Percentiles rank a stretch among this genome's conserved stretches.
Conservation (phyloP, 768 basidiomycete species). For the Russula brevipes region DNA sequence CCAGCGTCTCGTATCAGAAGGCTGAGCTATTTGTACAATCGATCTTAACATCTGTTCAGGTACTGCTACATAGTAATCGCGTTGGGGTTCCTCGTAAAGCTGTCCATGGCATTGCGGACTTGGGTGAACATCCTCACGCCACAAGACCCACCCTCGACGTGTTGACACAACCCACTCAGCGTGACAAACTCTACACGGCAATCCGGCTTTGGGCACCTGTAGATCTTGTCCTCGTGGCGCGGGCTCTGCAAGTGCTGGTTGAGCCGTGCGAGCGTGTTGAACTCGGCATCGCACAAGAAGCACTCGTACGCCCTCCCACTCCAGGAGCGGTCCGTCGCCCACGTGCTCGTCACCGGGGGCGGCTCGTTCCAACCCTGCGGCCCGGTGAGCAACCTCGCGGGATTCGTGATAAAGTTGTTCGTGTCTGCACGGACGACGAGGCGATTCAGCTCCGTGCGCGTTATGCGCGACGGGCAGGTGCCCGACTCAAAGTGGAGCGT, state of each 20-base stretch:
- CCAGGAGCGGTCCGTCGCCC: constrained; percentile 39
- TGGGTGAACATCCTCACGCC: constrained; percentile 13
- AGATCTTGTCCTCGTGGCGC: constrained; percentile 12
- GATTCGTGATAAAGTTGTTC: constrained; percentile 11
- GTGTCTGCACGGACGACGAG: constrained; percentile 5
- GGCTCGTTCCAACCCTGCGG: background rate
- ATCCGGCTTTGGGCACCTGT: constrained; percentile 12
- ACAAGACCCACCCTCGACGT: constrained; percentile 14
- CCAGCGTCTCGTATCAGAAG: too few relatives aligned
- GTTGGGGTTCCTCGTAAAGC: constrained; percentile 7
- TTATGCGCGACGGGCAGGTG: constrained; percentile 46
- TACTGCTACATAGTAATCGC: background rate
- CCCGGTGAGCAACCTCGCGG: background rate
- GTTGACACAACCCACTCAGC: constrained; percentile 16
- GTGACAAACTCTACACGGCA: constrained; percentile 5
- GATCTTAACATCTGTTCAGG: background rate
- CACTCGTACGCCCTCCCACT: constrained; percentile 52
- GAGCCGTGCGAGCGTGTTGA: constrained; percentile 39
- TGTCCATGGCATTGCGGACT: constrained; percentile 12
- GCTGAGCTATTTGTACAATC: too few relatives aligned
- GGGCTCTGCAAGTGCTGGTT: constrained; percentile 66
- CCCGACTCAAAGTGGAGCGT: constrained; percentile 62
- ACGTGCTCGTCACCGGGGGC: background rate
- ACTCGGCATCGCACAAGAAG: constrained; percentile 50
- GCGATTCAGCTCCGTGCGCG: constrained; percentile 30